phyloP scores from a whole-genome alignment of 257 asterid genomes.

The Perilla frutescens region DNA sequence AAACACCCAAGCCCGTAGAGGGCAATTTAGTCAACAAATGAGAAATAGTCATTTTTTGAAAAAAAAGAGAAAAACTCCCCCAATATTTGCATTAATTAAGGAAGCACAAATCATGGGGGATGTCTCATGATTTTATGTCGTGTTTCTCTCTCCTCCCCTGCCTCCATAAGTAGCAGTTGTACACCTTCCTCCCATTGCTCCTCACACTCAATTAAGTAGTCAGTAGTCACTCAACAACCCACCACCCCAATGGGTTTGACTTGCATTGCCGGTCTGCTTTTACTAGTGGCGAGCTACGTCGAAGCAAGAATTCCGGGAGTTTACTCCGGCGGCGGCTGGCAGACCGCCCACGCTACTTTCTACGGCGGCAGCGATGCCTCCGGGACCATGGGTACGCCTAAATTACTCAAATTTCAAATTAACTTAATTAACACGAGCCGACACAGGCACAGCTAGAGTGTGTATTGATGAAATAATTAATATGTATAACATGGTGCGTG shows the following conservation, averaged over 20 bases:
- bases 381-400: conserved; percentile 76
- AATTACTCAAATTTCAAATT: no score
- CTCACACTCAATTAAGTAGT: conserved; percentile 43
- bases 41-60: not conserved
- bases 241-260: conserved; percentile 8
- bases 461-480: not conserved
- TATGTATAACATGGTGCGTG: not conserved
- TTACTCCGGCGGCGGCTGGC: conserved; percentile 71
- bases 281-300: conserved; percentile 26
- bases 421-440: no score
- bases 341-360: conserved; percentile 85
- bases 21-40: conserved; percentile 31
- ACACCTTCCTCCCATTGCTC: conserved; percentile 24
- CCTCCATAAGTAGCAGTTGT: conserved; percentile 55
- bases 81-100: conserved; percentile 52
- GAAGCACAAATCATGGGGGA: conserved; percentile 39
- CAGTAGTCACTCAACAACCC: conserved; percentile 35
- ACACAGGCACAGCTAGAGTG: no score
- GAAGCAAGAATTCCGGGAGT: conserved; percentile 67
- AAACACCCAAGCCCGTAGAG: not conserved
- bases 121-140: not conserved
- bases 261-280: conserved; percentile 33
- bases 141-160: conserved; percentile 41
- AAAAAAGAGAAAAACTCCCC: conserved; percentile 39
- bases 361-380: conserved; percentile 93